Evolutionary conservation across 306 rosid species (phyloP).

Genomic region (Astragalus membranaceus): DNA sequence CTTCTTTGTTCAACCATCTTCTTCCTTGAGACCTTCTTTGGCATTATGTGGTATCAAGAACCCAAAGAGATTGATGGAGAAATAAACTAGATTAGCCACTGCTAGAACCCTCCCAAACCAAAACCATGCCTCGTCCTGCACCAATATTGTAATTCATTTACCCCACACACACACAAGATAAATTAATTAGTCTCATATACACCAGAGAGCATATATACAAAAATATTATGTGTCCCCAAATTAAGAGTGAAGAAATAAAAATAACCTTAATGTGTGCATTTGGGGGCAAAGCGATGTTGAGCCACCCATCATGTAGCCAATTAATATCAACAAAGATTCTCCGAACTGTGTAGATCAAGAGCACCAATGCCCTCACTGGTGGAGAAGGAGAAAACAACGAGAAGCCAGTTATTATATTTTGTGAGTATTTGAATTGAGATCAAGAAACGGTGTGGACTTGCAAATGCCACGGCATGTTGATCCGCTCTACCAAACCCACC

Average conservation of each 20-base stretch:
- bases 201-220: no score
- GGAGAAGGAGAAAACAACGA: slow-evolving; percentile 71
- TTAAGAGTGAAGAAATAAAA: neutral
- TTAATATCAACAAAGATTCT: slow-evolving; percentile 58
- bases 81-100: slow-evolving; percentile 47
- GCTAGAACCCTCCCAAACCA: slow-evolving; percentile 80
- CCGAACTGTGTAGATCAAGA: slow-evolving; percentile 53
- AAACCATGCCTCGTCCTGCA: slow-evolving; percentile 66
- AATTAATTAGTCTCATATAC: no score
- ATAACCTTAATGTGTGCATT: slow-evolving; percentile 50
- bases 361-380: slow-evolving; percentile 74
- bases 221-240: neutral
- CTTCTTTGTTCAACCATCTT: no score
- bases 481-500: slow-evolving; percentile 86
- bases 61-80: slow-evolving; percentile 51
- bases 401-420: slow-evolving; percentile 51
- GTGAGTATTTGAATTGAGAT: slow-evolving; percentile 70
- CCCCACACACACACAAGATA: neutral
- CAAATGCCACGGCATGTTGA: slow-evolving; percentile 48
- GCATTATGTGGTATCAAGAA: slow-evolving; percentile 78
- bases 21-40: no score
- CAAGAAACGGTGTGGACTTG: slow-evolving; percentile 74
- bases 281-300: slow-evolving; percentile 38
- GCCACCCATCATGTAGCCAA: slow-evolving; percentile 65
- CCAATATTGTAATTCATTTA: neutral